Evolutionary conservation across 441 rosid species (phyloP).

Genomic region (Mallotus japonicus): DNA sequence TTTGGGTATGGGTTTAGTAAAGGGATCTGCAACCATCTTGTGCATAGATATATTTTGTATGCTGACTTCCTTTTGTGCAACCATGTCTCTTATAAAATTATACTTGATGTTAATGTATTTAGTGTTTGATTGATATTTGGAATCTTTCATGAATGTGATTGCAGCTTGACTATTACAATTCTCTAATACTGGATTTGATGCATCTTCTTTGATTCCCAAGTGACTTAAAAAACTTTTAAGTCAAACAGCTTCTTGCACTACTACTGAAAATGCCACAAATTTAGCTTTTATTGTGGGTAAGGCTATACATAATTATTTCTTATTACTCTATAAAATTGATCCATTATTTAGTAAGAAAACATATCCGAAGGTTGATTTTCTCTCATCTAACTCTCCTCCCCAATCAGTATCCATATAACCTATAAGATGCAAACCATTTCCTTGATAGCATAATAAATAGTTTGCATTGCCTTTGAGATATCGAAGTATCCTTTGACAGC

Average conservation of each 20-base stretch:
- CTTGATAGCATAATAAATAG: too few species aligned
- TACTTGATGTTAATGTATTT: constrained; percentile 4
- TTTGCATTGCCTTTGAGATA: not conserved
- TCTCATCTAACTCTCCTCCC: too few species aligned
- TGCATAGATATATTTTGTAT: constrained; percentile 6
- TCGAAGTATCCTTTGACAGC: not conserved
- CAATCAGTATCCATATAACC: too few species aligned
- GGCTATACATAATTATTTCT: constrained; percentile 10
- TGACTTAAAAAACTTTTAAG: not conserved
- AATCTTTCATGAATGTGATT: not conserved
- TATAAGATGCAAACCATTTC: too few species aligned
- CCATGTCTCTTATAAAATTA: constrained; percentile 1
- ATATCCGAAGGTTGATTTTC: too few species aligned
- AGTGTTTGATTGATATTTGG: not conserved
- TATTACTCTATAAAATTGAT: constrained; percentile 11
- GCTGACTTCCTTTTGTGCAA: constrained; percentile 12
- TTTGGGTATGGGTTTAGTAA: constrained; percentile 3
- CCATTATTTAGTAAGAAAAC: not conserved
- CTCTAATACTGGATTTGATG: too few species aligned
- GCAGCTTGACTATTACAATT: too few species aligned
- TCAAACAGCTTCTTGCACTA: not conserved
- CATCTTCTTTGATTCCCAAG: not conserved
- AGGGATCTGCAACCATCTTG: constrained; percentile 4
- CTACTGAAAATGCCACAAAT: not conserved
- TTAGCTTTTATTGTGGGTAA: not conserved